Percentiles rank a stretch among this genome's conserved stretches.
Evolutionary conservation across 306 rosid genomes (phyloP).

Genomic region (Alnus glutinosa): DNA sequence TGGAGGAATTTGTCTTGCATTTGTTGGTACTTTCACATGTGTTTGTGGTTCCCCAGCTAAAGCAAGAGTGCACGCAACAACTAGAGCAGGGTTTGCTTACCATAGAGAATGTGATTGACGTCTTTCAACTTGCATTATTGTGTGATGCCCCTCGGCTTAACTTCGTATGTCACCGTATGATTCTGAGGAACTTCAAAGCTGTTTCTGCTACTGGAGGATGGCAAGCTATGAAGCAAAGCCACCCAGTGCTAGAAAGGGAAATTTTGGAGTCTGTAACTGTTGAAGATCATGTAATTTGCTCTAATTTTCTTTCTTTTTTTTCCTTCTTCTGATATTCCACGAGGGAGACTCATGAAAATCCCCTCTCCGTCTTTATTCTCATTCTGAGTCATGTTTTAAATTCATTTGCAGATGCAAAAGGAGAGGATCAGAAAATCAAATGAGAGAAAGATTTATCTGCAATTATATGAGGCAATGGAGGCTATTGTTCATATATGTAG

Average conservation of each 20-base stretch:
- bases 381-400: neutral
- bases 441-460: slow-evolving; percentile 64
- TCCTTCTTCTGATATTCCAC: neutral
- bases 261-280: slow-evolving; percentile 46
- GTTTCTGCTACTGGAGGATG: slow-evolving; percentile 70
- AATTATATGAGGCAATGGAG: slow-evolving; percentile 91
- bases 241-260: slow-evolving; percentile 68
- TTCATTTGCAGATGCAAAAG: slow-evolving; percentile 51
- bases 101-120: slow-evolving; percentile 64
- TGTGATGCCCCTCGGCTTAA: slow-evolving; percentile 85
- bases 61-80: slow-evolving; percentile 60
- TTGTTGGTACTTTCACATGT: slow-evolving; percentile 80
- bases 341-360: neutral
- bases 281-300: slow-evolving; percentile 64
- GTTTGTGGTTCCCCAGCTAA: slow-evolving; percentile 71
- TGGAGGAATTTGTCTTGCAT: slow-evolving; percentile 60
- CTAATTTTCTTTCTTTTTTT: neutral
- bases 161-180: slow-evolving; percentile 71
- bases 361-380: slow-evolving; percentile 6
- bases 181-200: slow-evolving; percentile 54
- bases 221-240: slow-evolving; percentile 73
- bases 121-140: slow-evolving; percentile 77
- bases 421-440: slow-evolving; percentile 57
- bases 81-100: slow-evolving; percentile 55
- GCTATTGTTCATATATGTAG: slow-evolving; percentile 90